These are phyloP conservation scores for Rhodotorula toruloides DNA, from an alignment of 768 basidiomycete genomes.

Conservation along the genomic window DNA sequence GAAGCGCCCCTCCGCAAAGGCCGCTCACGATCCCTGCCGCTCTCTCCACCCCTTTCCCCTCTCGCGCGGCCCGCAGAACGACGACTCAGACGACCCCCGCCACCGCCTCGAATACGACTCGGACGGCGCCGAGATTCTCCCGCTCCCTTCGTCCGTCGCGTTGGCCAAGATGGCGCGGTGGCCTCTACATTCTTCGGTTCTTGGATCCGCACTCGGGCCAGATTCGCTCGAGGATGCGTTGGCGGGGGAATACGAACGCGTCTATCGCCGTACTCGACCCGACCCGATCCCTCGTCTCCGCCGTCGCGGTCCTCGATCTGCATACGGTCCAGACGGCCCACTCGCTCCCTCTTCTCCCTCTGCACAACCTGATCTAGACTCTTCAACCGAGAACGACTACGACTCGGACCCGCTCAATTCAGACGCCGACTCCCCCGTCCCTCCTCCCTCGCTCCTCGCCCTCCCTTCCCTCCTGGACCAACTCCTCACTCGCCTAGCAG, in stretches of 20 bases:
- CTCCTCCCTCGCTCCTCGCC: background rate
- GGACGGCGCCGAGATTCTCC: slow-evolving; percentile 1
- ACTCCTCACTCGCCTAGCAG: slow-evolving; percentile 1
- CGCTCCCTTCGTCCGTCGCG: background rate
- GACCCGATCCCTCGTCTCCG: background rate
- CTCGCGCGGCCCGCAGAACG: background rate
- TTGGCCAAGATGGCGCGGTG: slow-evolving; percentile 20
- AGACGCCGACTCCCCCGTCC: background rate
- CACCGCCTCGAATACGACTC: slow-evolving; percentile 1
- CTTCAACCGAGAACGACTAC: background rate
- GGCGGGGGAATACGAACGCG: background rate
- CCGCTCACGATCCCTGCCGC: background rate
- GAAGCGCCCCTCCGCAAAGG: background rate
- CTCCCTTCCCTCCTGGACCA: background rate
- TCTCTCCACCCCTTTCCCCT: background rate
- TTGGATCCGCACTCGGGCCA: background rate
- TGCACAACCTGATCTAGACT: background rate
- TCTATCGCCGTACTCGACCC: too few relatives aligned
- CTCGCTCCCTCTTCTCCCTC: background rate
- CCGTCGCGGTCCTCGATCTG: background rate
- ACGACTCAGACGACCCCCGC: background rate
- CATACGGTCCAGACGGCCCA: slow-evolving; percentile 14
- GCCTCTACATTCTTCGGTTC: background rate
- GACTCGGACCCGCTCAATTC: background rate
- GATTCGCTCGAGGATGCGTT: background rate